A percentile compares a stretch with the other conserved stretches of the same genome.
Conservation (phyloP, 2,329 filamentous ascomycete genomes). For the Intubia oerlemansii region DNA sequence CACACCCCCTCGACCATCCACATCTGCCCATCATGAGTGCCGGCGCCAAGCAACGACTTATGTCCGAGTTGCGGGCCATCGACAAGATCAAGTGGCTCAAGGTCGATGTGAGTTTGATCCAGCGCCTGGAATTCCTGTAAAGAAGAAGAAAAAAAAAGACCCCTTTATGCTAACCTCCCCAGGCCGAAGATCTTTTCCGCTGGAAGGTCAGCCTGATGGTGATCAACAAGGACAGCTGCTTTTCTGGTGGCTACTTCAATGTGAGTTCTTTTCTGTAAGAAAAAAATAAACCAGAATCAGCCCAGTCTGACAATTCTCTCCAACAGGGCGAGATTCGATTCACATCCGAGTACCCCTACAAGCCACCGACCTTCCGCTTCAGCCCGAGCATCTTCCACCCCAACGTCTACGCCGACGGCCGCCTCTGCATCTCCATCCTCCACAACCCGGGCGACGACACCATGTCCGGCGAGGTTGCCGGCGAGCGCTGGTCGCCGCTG, state of each 20-base stretch:
- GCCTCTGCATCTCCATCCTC: constrained; percentile 89
- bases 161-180: too few species aligned
- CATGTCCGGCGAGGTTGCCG: constrained; percentile 75
- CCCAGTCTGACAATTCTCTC: background rate
- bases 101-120: too few species aligned
- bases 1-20: too few species aligned
- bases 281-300: background rate
- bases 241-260: constrained; percentile 87
- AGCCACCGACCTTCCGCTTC: constrained; percentile 79
- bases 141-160: too few species aligned
- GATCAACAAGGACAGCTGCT: constrained; percentile 76
- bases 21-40: too few species aligned
- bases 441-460: constrained; percentile 81
- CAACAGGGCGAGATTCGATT: constrained; percentile 76
- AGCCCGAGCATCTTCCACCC: constrained; percentile 62
- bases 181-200: constrained; percentile 55
- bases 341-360: constrained; percentile 71
- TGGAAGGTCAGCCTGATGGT: constrained; percentile 85
- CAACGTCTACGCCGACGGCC: constrained; percentile 81
- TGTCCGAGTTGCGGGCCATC: constrained; percentile 70
- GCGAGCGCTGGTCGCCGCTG: constrained; percentile 83
- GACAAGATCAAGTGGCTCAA: constrained; percentile 86
- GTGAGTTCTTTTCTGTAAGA: too few species aligned
- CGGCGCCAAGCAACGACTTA: constrained; percentile 57
- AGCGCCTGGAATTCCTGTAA: too few species aligned